Percentiles rank a stretch among this genome's conserved stretches.
These are phyloP conservation scores for Vanrija sp. DNA, from an alignment of 1,284 basidiomycete species.

Conservation along the genomic window DNA sequence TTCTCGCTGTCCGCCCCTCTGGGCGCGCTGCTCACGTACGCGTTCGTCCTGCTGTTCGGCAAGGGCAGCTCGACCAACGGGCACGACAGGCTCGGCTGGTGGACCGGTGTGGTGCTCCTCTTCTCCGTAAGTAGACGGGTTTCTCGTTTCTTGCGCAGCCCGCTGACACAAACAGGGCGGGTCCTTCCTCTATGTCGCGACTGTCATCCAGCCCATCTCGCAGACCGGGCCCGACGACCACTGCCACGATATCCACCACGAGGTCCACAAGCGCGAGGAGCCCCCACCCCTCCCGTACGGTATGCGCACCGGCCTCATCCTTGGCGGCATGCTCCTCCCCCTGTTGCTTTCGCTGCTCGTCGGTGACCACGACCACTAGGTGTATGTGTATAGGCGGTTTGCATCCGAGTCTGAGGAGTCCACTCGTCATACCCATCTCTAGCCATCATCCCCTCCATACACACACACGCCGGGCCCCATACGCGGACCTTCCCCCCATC, in stretches of 20 bases:
- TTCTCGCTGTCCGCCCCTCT: conserved; percentile 77
- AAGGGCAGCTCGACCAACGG: background rate
- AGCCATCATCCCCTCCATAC: background rate
- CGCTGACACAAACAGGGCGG: conserved; percentile 63
- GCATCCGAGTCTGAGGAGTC: background rate
- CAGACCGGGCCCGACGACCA: conserved; percentile 18
- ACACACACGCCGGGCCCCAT: background rate
- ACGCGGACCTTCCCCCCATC: too few species aligned
- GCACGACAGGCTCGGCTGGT: conserved; percentile 47
- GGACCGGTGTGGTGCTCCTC: conserved; percentile 59
- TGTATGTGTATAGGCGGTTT: conserved; percentile 7
- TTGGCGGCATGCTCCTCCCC: conserved; percentile 69
- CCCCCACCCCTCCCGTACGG: conserved; percentile 39
- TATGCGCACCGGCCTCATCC: conserved; percentile 57
- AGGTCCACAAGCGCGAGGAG: conserved; percentile 48
- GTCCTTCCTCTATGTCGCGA: conserved; percentile 91
- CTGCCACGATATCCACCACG: conserved; percentile 19
- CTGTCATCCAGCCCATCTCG: conserved; percentile 70
- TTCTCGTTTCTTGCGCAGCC: background rate
- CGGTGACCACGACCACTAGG: conserved; percentile 49
- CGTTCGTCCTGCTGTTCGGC: conserved; percentile 59
- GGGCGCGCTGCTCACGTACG: conserved; percentile 67
- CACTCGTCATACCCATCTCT: background rate
- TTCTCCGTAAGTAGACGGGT: conserved; percentile 41
- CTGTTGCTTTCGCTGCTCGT: conserved; percentile 55